These are phyloP conservation scores for Plantago elongata DNA, from an alignment of 257 asterid species.

Conservation along the genomic window DNA sequence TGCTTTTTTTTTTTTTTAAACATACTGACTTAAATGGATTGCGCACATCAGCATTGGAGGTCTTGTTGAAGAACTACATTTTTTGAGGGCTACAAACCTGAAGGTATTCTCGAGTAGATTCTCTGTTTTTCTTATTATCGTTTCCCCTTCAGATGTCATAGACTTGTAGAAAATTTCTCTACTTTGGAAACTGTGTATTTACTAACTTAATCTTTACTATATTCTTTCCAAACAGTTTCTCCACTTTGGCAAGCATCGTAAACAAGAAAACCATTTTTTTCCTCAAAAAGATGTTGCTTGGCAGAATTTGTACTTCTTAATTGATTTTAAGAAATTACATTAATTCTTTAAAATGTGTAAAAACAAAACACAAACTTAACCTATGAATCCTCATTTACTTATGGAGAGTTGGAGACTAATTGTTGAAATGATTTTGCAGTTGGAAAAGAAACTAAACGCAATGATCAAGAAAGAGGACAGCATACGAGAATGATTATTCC, in stretches of 20 bases:
- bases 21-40: slow-evolving; percentile 22
- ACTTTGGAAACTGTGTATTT: too few species aligned
- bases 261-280: too few species aligned
- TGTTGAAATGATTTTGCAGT: slow-evolving; percentile 32
- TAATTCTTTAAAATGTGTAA: neutral
- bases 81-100: slow-evolving; percentile 58
- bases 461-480: slow-evolving; percentile 45
- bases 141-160: neutral
- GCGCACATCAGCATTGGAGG: slow-evolving; percentile 61
- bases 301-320: too few species aligned
- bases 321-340: neutral
- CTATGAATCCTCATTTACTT: too few species aligned
- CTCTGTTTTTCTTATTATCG: neutral
- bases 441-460: slow-evolving; percentile 57
- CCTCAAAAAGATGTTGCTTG: too few species aligned
- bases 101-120: slow-evolving; percentile 39
- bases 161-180: neutral
- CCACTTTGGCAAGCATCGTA: too few species aligned
- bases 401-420: neutral
- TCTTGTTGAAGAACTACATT: slow-evolving; percentile 80
- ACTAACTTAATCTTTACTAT: too few species aligned
- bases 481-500: slow-evolving; percentile 27
- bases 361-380: too few species aligned
- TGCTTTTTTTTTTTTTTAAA: slow-evolving; percentile 1
- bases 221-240: too few species aligned